Evolutionary conservation across 2,329 filamentous ascomycete genomes (phyloP).

Genomic region (Trichoderma koningii): DNA sequence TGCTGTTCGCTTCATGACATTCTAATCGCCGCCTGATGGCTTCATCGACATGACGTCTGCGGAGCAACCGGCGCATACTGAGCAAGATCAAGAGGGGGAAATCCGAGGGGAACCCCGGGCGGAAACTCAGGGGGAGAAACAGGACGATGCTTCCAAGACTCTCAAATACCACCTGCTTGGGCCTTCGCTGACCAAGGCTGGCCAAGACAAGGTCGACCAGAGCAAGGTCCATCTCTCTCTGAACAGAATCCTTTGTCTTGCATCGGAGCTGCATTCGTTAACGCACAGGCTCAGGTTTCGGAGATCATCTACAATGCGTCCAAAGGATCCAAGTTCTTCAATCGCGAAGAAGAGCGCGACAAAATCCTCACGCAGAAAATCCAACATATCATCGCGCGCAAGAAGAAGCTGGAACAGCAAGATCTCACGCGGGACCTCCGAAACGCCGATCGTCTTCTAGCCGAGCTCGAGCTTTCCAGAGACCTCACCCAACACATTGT

Average conservation of each 20-base stretch:
- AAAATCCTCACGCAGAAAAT: conserved; percentile 84
- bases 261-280: neutral
- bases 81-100: conserved; percentile 38
- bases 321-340: conserved; percentile 95
- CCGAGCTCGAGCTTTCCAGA: conserved; percentile 73
- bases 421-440: conserved; percentile 74
- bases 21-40: conserved; percentile 6
- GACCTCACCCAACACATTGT: conserved; percentile 85
- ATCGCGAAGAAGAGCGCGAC: conserved; percentile 82
- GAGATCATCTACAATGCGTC: conserved; percentile 97
- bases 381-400: conserved; percentile 72
- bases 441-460: conserved; percentile 77
- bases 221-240: conserved; percentile 59
- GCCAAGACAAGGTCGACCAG: conserved; percentile 92
- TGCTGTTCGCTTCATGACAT: neutral
- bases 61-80: conserved; percentile 13
- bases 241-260: neutral
- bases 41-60: conserved; percentile 23
- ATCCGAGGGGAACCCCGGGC: too few relatives aligned
- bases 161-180: conserved; percentile 90
- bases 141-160: conserved; percentile 51
- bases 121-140: conserved; percentile 23
- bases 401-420: conserved; percentile 71
- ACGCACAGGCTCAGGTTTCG: conserved; percentile 64
- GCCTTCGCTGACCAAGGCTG: conserved; percentile 89